Evolutionary conservation across 495 filamentous ascomycete genomes (phyloP), one percentile per base, ranked within the genome.

Genomic region (Sporormia fimetaria): DNA sequence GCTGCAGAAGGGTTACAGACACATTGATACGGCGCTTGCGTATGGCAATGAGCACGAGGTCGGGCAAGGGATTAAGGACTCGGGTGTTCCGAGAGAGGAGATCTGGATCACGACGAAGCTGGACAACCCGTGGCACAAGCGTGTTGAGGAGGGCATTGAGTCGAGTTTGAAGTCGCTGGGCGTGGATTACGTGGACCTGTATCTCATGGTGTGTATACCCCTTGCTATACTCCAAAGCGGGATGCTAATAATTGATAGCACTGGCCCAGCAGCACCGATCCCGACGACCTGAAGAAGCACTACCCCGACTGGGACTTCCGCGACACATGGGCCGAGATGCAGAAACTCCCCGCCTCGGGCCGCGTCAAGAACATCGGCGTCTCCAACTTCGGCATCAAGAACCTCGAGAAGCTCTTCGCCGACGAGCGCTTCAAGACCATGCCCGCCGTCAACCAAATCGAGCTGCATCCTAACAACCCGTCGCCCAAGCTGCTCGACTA

Each of bases 71-170:
- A 85, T 92, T 56, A 68, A 67, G 44, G 80, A 83, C 47, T 83
- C 80, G 7, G 83, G 83, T 29, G 76, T 94, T 1, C 80, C 83
- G 21, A 78, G 85, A 26, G 70, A 76, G 22, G 67, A 92, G 59
- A 80, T 93, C 60, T 93, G 78, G 73, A 64, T 92, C 58, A 88
- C 85, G 29, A 90, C 84, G 48, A 94, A 92, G 70, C 73, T 90
- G 36, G 75, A 84, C 64, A 88, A 88, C 68, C 64, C 76, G 35
- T 83, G 75, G 73, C 85, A 93, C 66, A 70, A 80, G 52, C 62
- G 67, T 28, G 76, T 81, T 6, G 59, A 76, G 28, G 74, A 83
- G 57, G 83, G 76, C 27, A 74, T 92, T 48, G 68, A 74, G 22
- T 66, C 61, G 21, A 83, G 77, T 3, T 69, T 92, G 38, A 74